Percentiles rank a stretch among this genome's conserved stretches.
phyloP scores from a whole-genome alignment of 169 alveolate species.

The Babesia gibsoni region DNA sequence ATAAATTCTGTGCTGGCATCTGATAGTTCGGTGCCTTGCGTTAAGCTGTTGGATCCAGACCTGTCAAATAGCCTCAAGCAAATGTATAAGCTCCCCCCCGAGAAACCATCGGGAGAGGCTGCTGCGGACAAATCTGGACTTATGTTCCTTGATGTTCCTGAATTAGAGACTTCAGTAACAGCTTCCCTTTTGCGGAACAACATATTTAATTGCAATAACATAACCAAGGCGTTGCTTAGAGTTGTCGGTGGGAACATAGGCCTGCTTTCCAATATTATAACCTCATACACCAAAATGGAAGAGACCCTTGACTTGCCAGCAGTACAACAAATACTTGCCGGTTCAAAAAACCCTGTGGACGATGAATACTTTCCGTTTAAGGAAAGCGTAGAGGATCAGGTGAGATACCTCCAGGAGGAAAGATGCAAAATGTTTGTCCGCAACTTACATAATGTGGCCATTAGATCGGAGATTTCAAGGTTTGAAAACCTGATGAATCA shows the following conservation, averaged over 20 bases:
- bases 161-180: conserved; percentile 13
- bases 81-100: not conserved
- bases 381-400: conserved; percentile 30
- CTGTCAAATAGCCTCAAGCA: not conserved
- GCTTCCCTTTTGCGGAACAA: not conserved
- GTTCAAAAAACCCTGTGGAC: conserved; percentile 48
- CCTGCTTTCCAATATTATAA: conserved; percentile 9
- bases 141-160: conserved; percentile 33
- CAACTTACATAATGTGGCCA: conserved; percentile 26
- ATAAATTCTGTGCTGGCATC: conserved; percentile 34
- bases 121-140: not conserved
- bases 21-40: conserved; percentile 4
- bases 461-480: conserved; percentile 22
- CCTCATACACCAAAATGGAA: conserved; percentile 21
- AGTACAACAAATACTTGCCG: conserved; percentile 56
- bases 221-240: conserved; percentile 5
- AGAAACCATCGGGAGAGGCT: not conserved
- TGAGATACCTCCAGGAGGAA: conserved; percentile 33
- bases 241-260: conserved; percentile 41
- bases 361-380: conserved; percentile 62
- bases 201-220: not conserved
- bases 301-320: conserved; percentile 24
- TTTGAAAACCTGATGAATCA: conserved; percentile 53
- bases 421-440: conserved; percentile 42
- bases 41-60: not conserved